These are phyloP conservation scores for Harringtonia aguacate DNA, from an alignment of 2,329 filamentous ascomycete genomes.

Conservation along the genomic window DNA sequence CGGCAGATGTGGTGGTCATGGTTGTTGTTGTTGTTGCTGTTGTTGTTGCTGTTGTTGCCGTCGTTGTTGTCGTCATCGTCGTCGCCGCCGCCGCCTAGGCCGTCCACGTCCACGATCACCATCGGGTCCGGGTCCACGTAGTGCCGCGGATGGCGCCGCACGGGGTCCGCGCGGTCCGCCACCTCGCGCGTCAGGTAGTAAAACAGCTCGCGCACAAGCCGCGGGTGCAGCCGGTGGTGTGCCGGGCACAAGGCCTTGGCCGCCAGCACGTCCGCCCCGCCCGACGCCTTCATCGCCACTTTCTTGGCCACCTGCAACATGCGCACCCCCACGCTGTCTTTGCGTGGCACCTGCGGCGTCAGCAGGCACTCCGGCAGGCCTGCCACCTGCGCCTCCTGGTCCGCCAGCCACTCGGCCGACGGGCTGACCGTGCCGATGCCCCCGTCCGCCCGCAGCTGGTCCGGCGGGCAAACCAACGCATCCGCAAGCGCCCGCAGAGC, in stretches of 20 bases:
- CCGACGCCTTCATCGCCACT: slow-evolving; percentile 2
- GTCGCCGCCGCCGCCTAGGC: neutral
- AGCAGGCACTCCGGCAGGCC: slow-evolving; percentile 5
- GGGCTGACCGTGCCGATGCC: neutral
- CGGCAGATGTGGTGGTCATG: neutral
- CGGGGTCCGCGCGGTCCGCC: slow-evolving; percentile 7
- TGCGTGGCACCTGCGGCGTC: slow-evolving; percentile 12
- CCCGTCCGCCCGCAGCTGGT: neutral
- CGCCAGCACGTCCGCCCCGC: slow-evolving; percentile 5
- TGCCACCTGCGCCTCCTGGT: slow-evolving; percentile 6
- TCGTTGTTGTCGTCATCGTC: neutral
- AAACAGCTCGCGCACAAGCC: slow-evolving; percentile 12
- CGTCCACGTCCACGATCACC: too few relatives aligned
- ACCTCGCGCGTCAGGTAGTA: slow-evolving; percentile 22
- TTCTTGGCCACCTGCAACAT: slow-evolving; percentile 16
- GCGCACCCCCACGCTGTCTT: too few relatives aligned
- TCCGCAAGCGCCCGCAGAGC: slow-evolving; percentile 5
- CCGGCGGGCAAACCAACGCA: slow-evolving; percentile 2
- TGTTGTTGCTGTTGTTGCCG: neutral
- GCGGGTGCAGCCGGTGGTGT: slow-evolving; percentile 13
- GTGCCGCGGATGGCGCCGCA: slow-evolving; percentile 7
- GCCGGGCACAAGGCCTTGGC: slow-evolving; percentile 11
- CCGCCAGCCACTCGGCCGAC: slow-evolving; percentile 3
- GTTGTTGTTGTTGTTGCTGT: neutral
- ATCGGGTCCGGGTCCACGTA: too few relatives aligned